Evolutionary conservation across 2,329 filamentous ascomycete species (phyloP).

Genomic region (Fusarium brachygibbosum): DNA sequence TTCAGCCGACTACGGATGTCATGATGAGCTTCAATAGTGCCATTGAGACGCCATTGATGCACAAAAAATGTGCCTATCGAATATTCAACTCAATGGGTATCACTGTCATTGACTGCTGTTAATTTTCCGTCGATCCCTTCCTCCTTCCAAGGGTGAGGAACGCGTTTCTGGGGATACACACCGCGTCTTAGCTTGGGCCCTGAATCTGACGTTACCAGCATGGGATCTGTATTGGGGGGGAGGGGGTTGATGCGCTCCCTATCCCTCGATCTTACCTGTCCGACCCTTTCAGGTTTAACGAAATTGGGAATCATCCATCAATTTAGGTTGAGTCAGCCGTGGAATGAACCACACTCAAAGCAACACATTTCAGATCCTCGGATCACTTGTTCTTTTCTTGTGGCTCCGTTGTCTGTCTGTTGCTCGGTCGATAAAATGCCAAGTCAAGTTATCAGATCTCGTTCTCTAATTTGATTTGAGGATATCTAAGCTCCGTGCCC

Average conservation of each 20-base stretch:
- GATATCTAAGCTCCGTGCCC: constrained; percentile 1
- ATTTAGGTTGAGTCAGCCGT: constrained; percentile 5
- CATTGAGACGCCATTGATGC: constrained; percentile 15
- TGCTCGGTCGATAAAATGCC: constrained; percentile 45
- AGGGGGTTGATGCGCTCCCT: constrained; percentile 8
- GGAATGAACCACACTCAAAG: neutral
- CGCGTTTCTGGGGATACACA: constrained; percentile 33
- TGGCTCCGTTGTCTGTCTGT: constrained; percentile 7
- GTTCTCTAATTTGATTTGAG: constrained; percentile 29
- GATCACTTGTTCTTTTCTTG: constrained; percentile 13
- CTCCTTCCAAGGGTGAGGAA: constrained; percentile 2
- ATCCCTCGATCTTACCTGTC: constrained; percentile 1
- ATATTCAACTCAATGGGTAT: neutral
- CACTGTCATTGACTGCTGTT: neutral
- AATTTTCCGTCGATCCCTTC: constrained; percentile 14
- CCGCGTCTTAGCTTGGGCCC: constrained; percentile 19
- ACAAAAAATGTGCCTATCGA: constrained; percentile 10
- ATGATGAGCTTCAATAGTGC: constrained; percentile 25
- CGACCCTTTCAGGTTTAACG: neutral
- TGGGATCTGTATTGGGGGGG: neutral
- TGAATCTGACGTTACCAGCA: constrained; percentile 29
- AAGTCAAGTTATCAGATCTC: constrained; percentile 50
- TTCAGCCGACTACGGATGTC: constrained; percentile 37
- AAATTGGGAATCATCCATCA: neutral
- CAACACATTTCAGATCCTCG: constrained; percentile 1